Percentiles rank a stretch among this genome's conserved stretches.
Conservation (phyloP, 2,329 filamentous ascomycete genomes). For the Talaromyces atroroseus region DNA sequence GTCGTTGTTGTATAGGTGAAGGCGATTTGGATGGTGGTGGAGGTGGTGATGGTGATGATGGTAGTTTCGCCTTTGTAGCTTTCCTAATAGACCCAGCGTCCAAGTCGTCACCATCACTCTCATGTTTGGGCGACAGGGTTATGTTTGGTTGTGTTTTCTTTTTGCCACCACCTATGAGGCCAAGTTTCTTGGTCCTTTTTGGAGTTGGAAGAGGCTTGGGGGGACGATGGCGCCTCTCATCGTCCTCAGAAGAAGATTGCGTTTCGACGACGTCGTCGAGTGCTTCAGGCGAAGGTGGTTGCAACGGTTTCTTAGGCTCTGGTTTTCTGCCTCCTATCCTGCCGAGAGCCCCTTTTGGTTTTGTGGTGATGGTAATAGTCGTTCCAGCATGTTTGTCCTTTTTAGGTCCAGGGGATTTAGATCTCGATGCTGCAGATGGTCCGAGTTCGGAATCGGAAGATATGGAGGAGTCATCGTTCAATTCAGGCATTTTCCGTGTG, state of each 20-base stretch:
- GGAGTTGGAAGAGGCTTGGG: conserved; percentile 3
- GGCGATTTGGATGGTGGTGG: conserved; percentile 15
- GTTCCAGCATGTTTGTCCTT: not conserved
- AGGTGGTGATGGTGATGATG: conserved; percentile 16
- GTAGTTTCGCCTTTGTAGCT: conserved; percentile 15
- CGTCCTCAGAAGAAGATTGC: not conserved
- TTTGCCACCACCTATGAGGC: conserved; percentile 25
- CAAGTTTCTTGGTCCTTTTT: conserved; percentile 20
- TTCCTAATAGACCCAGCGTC: conserved; percentile 6
- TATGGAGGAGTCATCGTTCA: not conserved
- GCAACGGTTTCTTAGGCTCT: not conserved
- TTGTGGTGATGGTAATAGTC: not conserved
- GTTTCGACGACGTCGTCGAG: not conserved
- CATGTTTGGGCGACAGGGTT: not conserved
- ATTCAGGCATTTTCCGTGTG: not conserved
- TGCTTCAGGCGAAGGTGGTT: not conserved
- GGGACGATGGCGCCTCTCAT: conserved; percentile 6
- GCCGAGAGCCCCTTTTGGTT: conserved; percentile 15
- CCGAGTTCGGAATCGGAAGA: not conserved
- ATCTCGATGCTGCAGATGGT: not conserved
- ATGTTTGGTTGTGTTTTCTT: conserved; percentile 18
- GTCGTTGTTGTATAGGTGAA: conserved; percentile 14
- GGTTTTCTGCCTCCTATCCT: conserved; percentile 21
- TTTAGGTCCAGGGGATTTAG: not conserved
- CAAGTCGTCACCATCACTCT: conserved; percentile 14